Base-by-base conservation (phyloP, 306 rosid species). In the Prunus persica region DNA sequence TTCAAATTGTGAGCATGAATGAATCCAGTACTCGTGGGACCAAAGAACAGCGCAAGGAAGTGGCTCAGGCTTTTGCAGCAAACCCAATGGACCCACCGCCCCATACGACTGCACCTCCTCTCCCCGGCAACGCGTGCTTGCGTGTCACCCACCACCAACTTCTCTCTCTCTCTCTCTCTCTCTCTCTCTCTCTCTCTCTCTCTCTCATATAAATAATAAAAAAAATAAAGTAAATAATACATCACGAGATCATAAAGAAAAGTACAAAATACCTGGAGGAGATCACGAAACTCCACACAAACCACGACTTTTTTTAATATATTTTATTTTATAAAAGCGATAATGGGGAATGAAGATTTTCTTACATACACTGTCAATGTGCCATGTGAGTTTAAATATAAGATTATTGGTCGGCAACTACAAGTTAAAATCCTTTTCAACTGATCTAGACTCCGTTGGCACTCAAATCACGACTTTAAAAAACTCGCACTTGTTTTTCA, bases 91-190 rank as follows among this genome's bases (percentile, higher is more conserved):
- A 71, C 97, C 98, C 98, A 94, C 93, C 80, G 70, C 82, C 90
- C 98, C 89, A 90, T 80, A 85, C 87, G 79, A 81, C 78, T 92
- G 95, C 96, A 66, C 85, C 90, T 89, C 80, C 84, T 68, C 73
- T 6, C 79, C 83, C 97, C 96, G 93, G 94, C 97, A 91, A 91
- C 82, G 94, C 97, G 97, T 94, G 98, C 97, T 86, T 82, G 84
- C 84, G 52, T 82, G 73, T 91, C 70, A 70, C 67, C 25, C 34
- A 67, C 38, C 32, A 73, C 57, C 45, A 32, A 72, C 46, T 5
- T 9, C 49, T 45, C 19, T 32, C 69, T 71, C 57, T n/a, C n/a
- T n/a, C n/a, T n/a, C n/a, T n/a, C n/a, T 3, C 77, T 65, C 71
- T 46, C 67, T 51, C 47, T 56, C 65, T 74, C 81, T 13, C 64